Percentiles rank a stretch among this genome's conserved stretches.
phyloP scores from a whole-genome alignment of 768 basidiomycete species.

The Trametes villosa region DNA sequence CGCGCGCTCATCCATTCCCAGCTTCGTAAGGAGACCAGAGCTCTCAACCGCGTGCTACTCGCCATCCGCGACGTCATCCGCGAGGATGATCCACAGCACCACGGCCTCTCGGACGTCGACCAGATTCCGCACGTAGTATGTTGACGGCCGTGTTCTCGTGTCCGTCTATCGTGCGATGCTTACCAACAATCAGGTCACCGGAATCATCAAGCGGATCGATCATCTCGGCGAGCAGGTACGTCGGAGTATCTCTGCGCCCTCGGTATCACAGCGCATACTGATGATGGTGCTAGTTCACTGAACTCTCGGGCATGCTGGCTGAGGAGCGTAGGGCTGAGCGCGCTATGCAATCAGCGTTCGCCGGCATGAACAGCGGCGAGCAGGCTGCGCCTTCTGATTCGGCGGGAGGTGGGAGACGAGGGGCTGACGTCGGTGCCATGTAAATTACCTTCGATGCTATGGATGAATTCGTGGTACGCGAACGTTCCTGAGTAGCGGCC shows the following conservation, averaged over 20 bases:
- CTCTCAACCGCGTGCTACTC: not conserved
- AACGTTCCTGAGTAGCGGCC: too few species aligned
- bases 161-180: not conserved
- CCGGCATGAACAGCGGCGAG: too few species aligned
- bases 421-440: too few species aligned
- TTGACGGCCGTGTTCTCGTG: not conserved
- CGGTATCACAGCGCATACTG: not conserved
- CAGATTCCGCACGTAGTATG: not conserved
- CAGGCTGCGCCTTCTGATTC: too few species aligned
- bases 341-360: not conserved
- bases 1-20: not conserved
- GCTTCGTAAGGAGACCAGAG: not conserved
- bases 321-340: not conserved
- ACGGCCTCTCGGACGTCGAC: not conserved
- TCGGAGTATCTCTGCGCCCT: not conserved
- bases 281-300: not conserved
- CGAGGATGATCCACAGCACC: not conserved
- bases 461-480: too few species aligned
- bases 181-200: not conserved
- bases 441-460: too few species aligned
- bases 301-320: not conserved
- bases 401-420: too few species aligned
- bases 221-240: not conserved
- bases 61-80: not conserved
- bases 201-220: not conserved